These are phyloP conservation scores for Haplosporangium gracile DNA, from an alignment of 192 early-diverging fungal species.

Conservation along the genomic window DNA sequence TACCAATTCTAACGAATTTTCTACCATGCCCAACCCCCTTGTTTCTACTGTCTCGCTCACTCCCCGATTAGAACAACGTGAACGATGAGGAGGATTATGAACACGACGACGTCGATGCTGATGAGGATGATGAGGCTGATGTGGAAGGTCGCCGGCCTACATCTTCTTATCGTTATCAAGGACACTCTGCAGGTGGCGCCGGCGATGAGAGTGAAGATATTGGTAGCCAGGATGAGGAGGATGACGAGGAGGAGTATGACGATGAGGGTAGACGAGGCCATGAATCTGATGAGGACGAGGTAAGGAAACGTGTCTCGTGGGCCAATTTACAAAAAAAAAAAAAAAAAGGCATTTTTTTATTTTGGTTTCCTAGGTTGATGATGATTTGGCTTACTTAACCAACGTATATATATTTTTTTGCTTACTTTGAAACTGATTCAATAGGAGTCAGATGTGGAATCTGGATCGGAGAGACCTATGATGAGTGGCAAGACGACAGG, in stretches of 20 bases:
- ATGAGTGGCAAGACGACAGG: conserved; percentile 43
- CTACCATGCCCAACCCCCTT: neutral
- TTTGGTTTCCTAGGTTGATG: too few species aligned
- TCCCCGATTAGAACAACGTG: neutral
- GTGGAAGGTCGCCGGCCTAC: neutral
- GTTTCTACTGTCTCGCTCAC: neutral
- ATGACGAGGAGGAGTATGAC: conserved; percentile 26
- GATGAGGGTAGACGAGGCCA: conserved; percentile 4
- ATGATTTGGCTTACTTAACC: too few species aligned
- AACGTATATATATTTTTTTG: neutral
- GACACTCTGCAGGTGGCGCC: neutral
- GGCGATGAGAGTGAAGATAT: conserved; percentile 41
- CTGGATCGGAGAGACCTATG: conserved; percentile 38
- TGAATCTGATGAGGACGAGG: conserved; percentile 10
- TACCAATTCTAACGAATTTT: neutral
- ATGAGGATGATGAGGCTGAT: conserved; percentile 16
- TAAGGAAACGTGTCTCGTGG: neutral
- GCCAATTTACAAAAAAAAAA: too few species aligned
- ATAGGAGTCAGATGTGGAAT: conserved; percentile 16
- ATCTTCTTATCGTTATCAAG: neutral
- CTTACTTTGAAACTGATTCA: neutral
- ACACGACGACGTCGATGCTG: conserved; percentile 24
- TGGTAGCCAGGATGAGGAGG: conserved; percentile 34
- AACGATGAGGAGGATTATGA: conserved; percentile 52
- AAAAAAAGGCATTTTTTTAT: too few species aligned